Percentiles rank a stretch among this genome's conserved stretches.
phyloP scores from a whole-genome alignment of 441 rosid species.

The Caryocar brasiliense region DNA sequence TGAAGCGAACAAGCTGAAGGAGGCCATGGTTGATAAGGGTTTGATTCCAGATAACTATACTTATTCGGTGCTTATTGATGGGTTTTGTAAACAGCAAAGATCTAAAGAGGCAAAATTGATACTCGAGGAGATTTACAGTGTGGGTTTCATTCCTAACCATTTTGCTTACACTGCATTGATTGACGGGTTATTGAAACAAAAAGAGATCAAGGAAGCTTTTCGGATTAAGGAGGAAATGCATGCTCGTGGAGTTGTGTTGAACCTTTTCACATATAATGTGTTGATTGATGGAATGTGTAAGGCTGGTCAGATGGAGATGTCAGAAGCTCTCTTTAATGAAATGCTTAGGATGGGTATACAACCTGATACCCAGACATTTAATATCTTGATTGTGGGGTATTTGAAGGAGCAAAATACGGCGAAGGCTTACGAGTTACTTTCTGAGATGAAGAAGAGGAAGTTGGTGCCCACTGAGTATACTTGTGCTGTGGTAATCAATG shows the following conservation, averaged over 20 bases:
- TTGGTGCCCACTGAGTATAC: constrained; percentile 39
- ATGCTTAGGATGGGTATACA: constrained; percentile 37
- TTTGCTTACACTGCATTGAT: constrained; percentile 30
- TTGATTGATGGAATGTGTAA: constrained; percentile 43
- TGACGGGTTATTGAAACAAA: constrained; percentile 39
- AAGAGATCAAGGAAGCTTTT: constrained; percentile 31
- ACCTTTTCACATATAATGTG: constrained; percentile 36
- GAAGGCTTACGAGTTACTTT: constrained; percentile 32
- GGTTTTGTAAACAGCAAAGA: constrained; percentile 51
- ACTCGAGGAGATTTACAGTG: constrained; percentile 38
- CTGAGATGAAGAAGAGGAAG: constrained; percentile 52
- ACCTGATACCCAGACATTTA: constrained; percentile 57
- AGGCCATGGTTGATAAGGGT: constrained; percentile 42
- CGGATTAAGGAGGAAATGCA: constrained; percentile 42
- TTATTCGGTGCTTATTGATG: constrained; percentile 37
- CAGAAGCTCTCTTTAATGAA: constrained; percentile 43
- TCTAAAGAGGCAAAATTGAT: constrained; percentile 40
- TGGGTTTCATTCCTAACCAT: constrained; percentile 27
- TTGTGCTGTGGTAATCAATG: constrained; percentile 38
- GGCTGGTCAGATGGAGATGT: constrained; percentile 57
- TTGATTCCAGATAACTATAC: constrained; percentile 32
- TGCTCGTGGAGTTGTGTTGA: constrained; percentile 32
- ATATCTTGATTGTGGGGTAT: constrained; percentile 49
- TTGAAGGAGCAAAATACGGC: constrained; percentile 28
- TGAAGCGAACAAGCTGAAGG: constrained; percentile 44